Percentiles rank a stretch among this genome's conserved stretches.
These are phyloP conservation scores for Lipomyces yamadae DNA, from an alignment of 805 yeast genomes.

Conservation along the genomic window DNA sequence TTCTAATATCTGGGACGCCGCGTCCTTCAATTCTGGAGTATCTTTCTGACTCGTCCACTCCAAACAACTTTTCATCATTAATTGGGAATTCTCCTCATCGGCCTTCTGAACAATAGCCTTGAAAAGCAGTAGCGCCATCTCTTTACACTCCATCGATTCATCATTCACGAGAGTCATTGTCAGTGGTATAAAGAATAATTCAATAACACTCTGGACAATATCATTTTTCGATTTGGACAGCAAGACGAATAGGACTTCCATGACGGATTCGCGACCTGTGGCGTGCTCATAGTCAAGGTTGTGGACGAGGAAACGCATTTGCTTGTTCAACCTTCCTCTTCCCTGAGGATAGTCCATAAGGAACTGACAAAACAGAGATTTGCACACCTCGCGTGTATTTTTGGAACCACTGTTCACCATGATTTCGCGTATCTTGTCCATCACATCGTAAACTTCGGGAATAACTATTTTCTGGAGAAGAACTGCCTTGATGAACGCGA, in stretches of 20 bases:
- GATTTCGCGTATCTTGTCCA: conserved; percentile 77
- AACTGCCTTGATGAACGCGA: conserved; percentile 79
- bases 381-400: conserved; percentile 80
- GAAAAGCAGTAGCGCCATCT: conserved; percentile 73
- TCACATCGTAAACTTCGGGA: conserved; percentile 87
- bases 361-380: conserved; percentile 82
- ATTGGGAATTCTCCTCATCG: conserved; percentile 43
- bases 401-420: conserved; percentile 89
- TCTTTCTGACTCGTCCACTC: conserved; percentile 42
- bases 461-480: conserved; percentile 72
- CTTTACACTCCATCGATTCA: conserved; percentile 77
- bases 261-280: conserved; percentile 83
- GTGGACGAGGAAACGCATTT: conserved; percentile 76
- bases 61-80: conserved; percentile 27
- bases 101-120: conserved; percentile 59
- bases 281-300: conserved; percentile 85
- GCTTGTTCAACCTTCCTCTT: conserved; percentile 77
- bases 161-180: conserved; percentile 80
- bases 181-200: conserved; percentile 82
- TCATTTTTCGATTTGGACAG: conserved; percentile 67
- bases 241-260: conserved; percentile 80
- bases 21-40: conserved; percentile 49
- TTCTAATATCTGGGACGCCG: conserved; percentile 21
- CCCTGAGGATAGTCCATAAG: conserved; percentile 96
- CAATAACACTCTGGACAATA: conserved; percentile 56